Base-by-base conservation (phyloP, 495 filamentous ascomycete species). In the Cercophora samala region DNA sequence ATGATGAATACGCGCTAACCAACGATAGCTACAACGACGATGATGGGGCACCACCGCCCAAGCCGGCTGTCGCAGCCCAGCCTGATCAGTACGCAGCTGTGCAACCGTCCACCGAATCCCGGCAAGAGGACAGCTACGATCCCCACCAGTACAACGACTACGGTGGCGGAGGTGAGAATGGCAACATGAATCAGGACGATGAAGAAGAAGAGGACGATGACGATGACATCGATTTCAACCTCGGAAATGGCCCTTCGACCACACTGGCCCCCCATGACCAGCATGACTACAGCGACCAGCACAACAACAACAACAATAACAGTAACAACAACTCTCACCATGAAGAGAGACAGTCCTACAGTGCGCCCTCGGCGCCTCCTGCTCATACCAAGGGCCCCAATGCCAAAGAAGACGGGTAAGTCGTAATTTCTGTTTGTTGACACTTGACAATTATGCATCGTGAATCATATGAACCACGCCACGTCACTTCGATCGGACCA, bases 361-460 rank as follows among this genome's bases (percentile, higher is more conserved):
- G 75, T 56, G 71, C 72, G 1, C 66, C 74, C 0, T 68, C 72
- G 9, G 62, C 65, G 13, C 62, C 68, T 11, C 59, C 67, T 1
- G 32, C 69, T 8, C 67, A 74, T n/a, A 67, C 73, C 25, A 75
- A 80, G 74, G 73, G 88, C 77, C 74, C 91, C 73, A 79, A 92
- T 71, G 93, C 96, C 61, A 98, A 98, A 80, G 95, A 99, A 87
- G 95, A 99, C 76, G 95, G 95, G 95, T 99, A 90, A 97, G 96
- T 93, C 60, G 21, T 60, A 71, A 72, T 76, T 72, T 74, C 65
- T 70, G 8, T 46, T 46, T 46, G 37, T 46, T 46, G 37, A 46
- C 37, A 46, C 3, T 46, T 46, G 37, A 46, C 37, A 46, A 46
- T 5, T 46, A 13, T 46, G 37, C 37, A 46, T 46, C 13, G 11